Base-by-base conservation (phyloP, 176 grass and related monocot species). In the Tuctoria greenei region DNA sequence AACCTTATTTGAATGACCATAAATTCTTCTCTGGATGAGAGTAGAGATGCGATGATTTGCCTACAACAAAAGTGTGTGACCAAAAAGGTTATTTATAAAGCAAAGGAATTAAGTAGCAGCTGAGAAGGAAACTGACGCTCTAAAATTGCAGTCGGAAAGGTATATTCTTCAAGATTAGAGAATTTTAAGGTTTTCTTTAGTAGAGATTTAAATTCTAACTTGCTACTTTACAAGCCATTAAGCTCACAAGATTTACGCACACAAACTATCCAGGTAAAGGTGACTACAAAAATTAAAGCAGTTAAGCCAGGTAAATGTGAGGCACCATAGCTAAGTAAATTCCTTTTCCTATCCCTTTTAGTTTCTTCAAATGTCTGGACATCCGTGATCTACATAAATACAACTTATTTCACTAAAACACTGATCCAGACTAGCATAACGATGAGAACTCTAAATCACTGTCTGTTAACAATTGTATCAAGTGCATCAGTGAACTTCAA, bases 11-110 rank as follows among this genome's bases (percentile, higher is more conserved):
- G 90, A 69, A 83, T 92, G 90, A 15, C 86, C 90, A 68, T 92
- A 88, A 67, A 92, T 56, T 73, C 90, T 81, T 77, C 90, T 82
- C 80, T 92, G 90, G 55, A 92, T 86, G 37, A 67, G 80, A 47
- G 83, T 92, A n/a, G 90, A 83, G 21, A 86, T 80, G n/a, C 90
- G 79, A 43, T 92, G 90, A 61, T 92, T 92, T 60, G 61, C n/a
- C 90, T 92, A 74, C 66, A 66, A 44, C 27, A 76, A 37, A 10
- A 64, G 51, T 34, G 69, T 5, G 26, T 56, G 59, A 8, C 12
- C 1, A 44, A 76, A 45, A 76, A 59, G 23, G 28, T 46, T 39
- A 47, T 21, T 13, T 50, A 61, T 41, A 64, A 59, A 61, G 17
- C 34, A 28, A 67, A 55, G 35, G 23, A 58, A 72, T 56, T 3